phyloP scores from a whole-genome alignment of 2,329 filamentous ascomycete species.

The Onygena corvina region DNA sequence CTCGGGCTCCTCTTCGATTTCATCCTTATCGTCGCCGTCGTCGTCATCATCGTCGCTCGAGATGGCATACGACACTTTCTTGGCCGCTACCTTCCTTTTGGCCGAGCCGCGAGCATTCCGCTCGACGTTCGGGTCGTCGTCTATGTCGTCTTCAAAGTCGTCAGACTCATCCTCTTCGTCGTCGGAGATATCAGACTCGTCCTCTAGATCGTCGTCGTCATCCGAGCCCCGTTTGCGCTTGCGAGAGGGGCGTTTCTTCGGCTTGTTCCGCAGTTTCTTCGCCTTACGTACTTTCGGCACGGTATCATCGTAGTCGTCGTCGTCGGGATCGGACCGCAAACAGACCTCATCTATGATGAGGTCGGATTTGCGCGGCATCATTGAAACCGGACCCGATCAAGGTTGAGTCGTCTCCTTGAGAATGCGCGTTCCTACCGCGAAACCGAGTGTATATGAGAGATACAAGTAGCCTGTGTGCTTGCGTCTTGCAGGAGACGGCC shows the following conservation, averaged over 20 bases:
- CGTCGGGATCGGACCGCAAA: slow-evolving; percentile 18
- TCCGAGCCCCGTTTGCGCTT: slow-evolving; percentile 36
- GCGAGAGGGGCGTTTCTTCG: slow-evolving; percentile 21
- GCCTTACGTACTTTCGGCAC: slow-evolving; percentile 21
- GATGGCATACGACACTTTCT: slow-evolving; percentile 46
- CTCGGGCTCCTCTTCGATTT: slow-evolving; percentile 19
- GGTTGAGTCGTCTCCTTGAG: no score
- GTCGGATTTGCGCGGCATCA: slow-evolving; percentile 1
- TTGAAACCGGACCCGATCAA: no score
- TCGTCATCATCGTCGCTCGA: slow-evolving; percentile 30
- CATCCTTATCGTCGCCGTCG: slow-evolving; percentile 18
- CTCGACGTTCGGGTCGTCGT: slow-evolving; percentile 30
- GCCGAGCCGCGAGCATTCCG: slow-evolving; percentile 47
- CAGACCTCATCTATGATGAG: not conserved
- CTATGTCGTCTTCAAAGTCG: slow-evolving; percentile 33
- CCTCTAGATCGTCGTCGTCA: slow-evolving; percentile 27
- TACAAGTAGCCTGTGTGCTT: no score
- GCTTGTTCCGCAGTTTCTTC: slow-evolving; percentile 23
- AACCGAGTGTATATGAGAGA: no score
- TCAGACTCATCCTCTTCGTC: slow-evolving; percentile 18
- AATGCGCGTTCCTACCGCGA: no score
- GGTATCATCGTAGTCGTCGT: slow-evolving; percentile 35
- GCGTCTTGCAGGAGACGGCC: not conserved
- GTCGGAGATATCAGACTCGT: slow-evolving; percentile 26
- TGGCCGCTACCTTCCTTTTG: slow-evolving; percentile 45